Percentiles rank a stretch among this genome's conserved stretches.
phyloP scores from a whole-genome alignment of 192 early-diverging fungal genomes.

The Linnemannia exigua region DNA sequence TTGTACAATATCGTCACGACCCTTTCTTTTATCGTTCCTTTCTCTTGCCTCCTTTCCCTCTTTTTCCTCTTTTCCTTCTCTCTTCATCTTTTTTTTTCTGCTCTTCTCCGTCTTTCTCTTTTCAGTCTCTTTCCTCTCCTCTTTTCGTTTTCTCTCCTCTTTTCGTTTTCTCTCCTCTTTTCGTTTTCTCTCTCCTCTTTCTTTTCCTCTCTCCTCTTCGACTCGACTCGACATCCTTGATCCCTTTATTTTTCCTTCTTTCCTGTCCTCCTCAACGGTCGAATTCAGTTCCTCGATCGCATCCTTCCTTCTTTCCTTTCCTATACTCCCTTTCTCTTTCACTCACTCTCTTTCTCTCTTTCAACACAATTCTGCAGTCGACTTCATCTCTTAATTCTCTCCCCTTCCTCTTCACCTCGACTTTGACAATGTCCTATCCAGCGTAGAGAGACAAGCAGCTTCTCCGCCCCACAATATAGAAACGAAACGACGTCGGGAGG shows the following conservation, averaged over 20 bases:
- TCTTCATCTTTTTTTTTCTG: neutral
- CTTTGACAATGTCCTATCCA: neutral
- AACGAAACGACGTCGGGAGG: neutral
- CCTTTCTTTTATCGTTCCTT: neutral
- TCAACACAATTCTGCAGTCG: neutral
- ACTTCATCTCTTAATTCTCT: neutral
- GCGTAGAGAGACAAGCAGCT: neutral
- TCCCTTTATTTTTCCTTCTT: neutral
- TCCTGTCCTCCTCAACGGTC: neutral
- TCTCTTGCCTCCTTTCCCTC: neutral
- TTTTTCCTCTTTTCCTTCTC: neutral
- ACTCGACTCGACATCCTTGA: neutral
- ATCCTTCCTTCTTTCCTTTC: neutral
- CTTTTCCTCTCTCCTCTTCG: neutral
- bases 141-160: no score
- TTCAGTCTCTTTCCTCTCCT: neutral
- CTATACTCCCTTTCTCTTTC: neutral
- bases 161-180: neutral
- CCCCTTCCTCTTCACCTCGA: neutral
- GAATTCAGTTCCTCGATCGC: neutral
- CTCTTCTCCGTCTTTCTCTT: neutral
- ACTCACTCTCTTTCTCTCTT: neutral
- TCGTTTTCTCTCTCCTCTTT: neutral
- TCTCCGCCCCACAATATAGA: neutral
- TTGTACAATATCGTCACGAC: no score